Percentiles rank a stretch among this genome's conserved stretches.
phyloP scores from a whole-genome alignment of 148 eudicot genomes.

The Rhododendron henanense region DNA sequence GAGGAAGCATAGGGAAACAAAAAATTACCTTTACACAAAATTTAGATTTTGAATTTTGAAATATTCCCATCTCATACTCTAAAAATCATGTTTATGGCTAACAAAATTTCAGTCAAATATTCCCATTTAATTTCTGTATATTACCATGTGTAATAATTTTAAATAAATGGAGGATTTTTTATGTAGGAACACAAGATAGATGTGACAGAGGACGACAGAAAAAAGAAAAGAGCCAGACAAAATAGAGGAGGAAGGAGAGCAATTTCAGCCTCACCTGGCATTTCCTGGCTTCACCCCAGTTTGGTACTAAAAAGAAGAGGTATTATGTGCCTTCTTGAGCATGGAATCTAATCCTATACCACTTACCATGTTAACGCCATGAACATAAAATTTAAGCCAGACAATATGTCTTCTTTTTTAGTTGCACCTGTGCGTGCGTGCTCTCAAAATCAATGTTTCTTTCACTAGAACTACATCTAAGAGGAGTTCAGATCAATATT shows the following conservation, averaged over 20 bases:
- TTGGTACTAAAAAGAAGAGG: not conserved
- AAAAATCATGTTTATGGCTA: not conserved
- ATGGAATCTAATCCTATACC: not conserved
- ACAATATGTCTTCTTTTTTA: not conserved
- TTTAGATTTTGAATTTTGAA: not conserved
- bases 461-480: not conserved
- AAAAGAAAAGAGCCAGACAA: not conserved
- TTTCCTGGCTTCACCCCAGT: not conserved
- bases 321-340: not conserved
- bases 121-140: not conserved
- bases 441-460: not conserved
- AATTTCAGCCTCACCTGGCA: not conserved
- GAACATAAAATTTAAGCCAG: not conserved
- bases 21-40: not conserved
- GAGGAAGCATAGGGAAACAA: not conserved
- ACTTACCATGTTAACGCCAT: not conserved
- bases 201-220: not conserved
- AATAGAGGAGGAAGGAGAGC: not conserved
- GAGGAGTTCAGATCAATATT: not conserved
- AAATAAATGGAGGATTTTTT: not conserved
- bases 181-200: not conserved
- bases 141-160: not conserved
- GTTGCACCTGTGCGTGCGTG: not conserved
- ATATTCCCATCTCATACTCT: not conserved
- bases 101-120: not conserved